These are phyloP conservation scores for Diaporthe australafricana DNA, from an alignment of 2,329 filamentous ascomycete genomes.

Conservation along the genomic window DNA sequence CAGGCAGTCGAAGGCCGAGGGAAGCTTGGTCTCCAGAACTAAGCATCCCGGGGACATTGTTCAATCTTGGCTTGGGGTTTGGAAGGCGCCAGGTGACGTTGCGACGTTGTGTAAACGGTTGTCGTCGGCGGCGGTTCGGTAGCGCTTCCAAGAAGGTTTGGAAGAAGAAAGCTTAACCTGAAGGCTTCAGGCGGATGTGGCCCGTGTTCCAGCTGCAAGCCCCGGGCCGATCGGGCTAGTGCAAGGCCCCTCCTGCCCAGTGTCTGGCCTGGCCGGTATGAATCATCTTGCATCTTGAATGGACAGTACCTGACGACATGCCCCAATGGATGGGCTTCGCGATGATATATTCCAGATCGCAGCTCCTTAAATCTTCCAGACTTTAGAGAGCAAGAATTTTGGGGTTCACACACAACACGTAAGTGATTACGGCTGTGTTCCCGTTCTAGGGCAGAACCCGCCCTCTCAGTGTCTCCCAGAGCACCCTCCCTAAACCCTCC, in stretches of 20 bases:
- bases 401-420: neutral
- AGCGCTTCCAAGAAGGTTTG: neutral
- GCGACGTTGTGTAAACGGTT: neutral
- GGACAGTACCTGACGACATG: constrained; percentile 17
- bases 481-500: no score
- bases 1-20: neutral
- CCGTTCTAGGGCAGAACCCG: neutral
- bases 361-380: no score
- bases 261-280: constrained; percentile 18
- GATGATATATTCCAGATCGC: neutral
- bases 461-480: neutral
- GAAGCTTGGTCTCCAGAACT: neutral
- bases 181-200: constrained; percentile 11
- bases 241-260: neutral
- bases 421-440: neutral
- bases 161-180: neutral
- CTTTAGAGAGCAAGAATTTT: neutral
- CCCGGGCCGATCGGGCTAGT: neutral
- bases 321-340: neutral
- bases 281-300: constrained; percentile 30
- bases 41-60: neutral
- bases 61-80: neutral
- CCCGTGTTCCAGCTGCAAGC: neutral
- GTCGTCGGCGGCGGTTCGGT: neutral
- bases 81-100: neutral